Evolutionary conservation across 371 early-diverging fungal genomes (phyloP).

Genomic region (Choanephora cucurbitarum): DNA sequence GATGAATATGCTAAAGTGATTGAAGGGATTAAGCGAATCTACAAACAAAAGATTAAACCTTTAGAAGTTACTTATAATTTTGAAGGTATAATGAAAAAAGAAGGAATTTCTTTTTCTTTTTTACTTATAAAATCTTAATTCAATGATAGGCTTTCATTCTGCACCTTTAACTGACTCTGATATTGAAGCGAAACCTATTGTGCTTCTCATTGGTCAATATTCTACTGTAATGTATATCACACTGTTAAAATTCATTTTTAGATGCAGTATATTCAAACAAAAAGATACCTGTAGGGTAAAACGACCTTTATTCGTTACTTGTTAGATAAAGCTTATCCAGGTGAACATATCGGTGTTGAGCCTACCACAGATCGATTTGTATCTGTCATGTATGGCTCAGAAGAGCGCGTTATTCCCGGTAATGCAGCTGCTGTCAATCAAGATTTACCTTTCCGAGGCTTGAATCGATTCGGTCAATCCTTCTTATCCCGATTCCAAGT

Average conservation of each 20-base stretch:
- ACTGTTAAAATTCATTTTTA: too few species aligned
- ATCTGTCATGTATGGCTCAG: slow-evolving; percentile 79
- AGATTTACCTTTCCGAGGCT: slow-evolving; percentile 78
- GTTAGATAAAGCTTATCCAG: slow-evolving; percentile 83
- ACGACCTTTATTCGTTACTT: slow-evolving; percentile 85
- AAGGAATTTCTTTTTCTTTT: slow-evolving; percentile 4
- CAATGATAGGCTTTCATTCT: slow-evolving; percentile 80
- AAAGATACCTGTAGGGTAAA: slow-evolving; percentile 63
- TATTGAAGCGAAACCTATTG: slow-evolving; percentile 84
- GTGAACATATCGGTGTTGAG: slow-evolving; percentile 88
- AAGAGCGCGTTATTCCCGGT: slow-evolving; percentile 78
- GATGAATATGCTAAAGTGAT: slow-evolving; percentile 66
- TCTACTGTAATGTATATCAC: slow-evolving; percentile 55
- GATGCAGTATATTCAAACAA: too few species aligned
- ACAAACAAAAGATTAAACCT: slow-evolving; percentile 72
- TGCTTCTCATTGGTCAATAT: slow-evolving; percentile 85
- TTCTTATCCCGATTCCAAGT: slow-evolving; percentile 88
- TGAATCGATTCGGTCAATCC: slow-evolving; percentile 77
- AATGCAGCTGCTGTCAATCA: slow-evolving; percentile 86
- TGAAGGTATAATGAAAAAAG: slow-evolving; percentile 50
- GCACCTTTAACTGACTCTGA: slow-evolving; percentile 78
- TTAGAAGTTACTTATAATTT: slow-evolving; percentile 78
- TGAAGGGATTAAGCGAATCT: slow-evolving; percentile 66
- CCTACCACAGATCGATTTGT: slow-evolving; percentile 88
- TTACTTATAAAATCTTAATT: too few species aligned